phyloP scores from a whole-genome alignment of 176 grass and related monocot species.

The Zea luxurians region DNA sequence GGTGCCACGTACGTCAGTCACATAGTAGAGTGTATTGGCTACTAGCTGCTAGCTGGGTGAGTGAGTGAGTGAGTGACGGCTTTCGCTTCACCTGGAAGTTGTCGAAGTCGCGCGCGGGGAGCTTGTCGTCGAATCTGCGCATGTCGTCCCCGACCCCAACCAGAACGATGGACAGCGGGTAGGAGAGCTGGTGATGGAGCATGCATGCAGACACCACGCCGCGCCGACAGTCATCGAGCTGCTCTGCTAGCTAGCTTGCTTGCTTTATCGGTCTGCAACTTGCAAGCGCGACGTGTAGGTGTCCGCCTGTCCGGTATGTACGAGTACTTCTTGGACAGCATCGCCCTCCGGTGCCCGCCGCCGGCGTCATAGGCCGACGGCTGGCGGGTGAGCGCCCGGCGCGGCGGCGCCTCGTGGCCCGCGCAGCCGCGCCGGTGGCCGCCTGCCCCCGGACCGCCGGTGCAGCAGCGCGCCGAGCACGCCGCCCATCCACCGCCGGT shows the following conservation, averaged over 20 bases:
- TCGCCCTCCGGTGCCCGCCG: conserved; percentile 18
- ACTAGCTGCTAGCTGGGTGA: too few species aligned
- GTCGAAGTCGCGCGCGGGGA: conserved; percentile 79
- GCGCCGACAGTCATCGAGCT: conserved; percentile 78
- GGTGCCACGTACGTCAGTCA: too few species aligned
- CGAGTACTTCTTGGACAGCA: conserved; percentile 65
- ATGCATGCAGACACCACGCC: conserved; percentile 16
- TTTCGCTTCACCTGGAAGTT: conserved; percentile 71
- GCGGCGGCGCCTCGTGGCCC: neutral
- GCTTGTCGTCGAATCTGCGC: conserved; percentile 82
- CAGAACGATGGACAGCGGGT: conserved; percentile 81
- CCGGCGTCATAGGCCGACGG: neutral
- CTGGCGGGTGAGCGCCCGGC: neutral
- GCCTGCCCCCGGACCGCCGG: neutral
- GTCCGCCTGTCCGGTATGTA: conserved; percentile 82
- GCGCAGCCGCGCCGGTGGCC: neutral
- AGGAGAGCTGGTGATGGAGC: conserved; percentile 80
- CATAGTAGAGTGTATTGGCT: too few species aligned
- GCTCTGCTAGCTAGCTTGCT: neutral
- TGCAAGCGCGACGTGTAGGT: conserved; percentile 43
- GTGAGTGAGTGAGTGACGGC: too few species aligned
- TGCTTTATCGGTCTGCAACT: conserved; percentile 19
- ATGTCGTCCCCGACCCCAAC: conserved; percentile 96
- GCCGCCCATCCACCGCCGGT: conserved; percentile 44
- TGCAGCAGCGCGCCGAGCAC: conserved; percentile 40